Evolutionary conservation across 2,329 filamentous ascomycete genomes (phyloP), one percentile per base, ranked within the genome.

Genomic region (Hypoxylon sp.): DNA sequence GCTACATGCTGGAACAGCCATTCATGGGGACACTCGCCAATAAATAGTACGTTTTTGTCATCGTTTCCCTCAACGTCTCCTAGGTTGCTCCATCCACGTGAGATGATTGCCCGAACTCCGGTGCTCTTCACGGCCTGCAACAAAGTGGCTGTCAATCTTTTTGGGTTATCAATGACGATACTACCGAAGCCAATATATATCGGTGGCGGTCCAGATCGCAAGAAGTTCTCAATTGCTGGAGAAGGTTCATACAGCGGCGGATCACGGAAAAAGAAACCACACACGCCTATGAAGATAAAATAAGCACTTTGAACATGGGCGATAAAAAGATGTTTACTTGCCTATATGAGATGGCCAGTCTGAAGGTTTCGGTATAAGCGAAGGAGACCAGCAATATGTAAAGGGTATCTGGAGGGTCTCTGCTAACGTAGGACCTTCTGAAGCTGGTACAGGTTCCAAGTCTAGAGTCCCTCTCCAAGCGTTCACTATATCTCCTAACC

Each of bases 121-220:
- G 86, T 84, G 31, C 83, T 82, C 48, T 81, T 78, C 1, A 90
- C 81, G 3, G 88, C 88, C 10, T 88, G 84, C 63, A 90, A 89
- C 13, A 91, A 86, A 14, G 87, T 79, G 29, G 82, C 80, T 0
- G 88, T 90, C 76, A 91, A 83, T 1, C 78, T 84, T 62, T 86
- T 82, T 0, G 87, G 87, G 13, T 68, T 52, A 19, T 66, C 58
- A 9, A 71, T 84, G 1, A 92, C 89, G 48, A 92, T 92, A 0
- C 87, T 90, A 0, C 89, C 89, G 70, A 91, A 92, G 0, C 89
- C 89, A 48, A 91, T 86, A 72, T 92, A 91, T 0, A 91, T 83
- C 0, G 90, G 90, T 1, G 87, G 80, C 1, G 88, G 84, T 0
- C 89, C 89, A 5, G 29, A 11, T 85, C 14, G 85, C 85, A 1